Conservation (phyloP, 164 flowering plant species). For the Annona squamosa region DNA sequence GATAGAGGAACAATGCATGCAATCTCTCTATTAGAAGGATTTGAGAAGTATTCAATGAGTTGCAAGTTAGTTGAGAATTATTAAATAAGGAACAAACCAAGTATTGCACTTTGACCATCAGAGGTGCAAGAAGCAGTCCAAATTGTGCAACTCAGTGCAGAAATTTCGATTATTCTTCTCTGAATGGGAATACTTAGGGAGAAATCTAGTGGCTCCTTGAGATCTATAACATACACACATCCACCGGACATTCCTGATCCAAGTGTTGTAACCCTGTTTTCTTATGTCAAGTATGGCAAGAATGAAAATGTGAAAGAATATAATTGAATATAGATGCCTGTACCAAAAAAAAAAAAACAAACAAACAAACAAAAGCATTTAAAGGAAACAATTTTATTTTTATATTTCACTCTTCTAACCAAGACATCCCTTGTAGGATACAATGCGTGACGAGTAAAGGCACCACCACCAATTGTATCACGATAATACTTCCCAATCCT, state of each 20-base stretch:
- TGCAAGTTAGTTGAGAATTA: background rate
- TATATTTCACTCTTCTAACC: background rate
- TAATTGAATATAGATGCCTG: background rate
- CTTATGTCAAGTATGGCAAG: slow-evolving; percentile 39
- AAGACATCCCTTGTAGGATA: slow-evolving; percentile 38
- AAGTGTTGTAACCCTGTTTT: slow-evolving; percentile 61
- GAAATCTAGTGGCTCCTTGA: slow-evolving; percentile 41
- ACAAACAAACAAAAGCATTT: background rate
- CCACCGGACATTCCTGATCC: slow-evolving; percentile 70
- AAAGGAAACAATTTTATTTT: background rate
- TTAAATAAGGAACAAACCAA: slow-evolving; percentile 42
- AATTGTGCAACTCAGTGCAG: slow-evolving; percentile 51
- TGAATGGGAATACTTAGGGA: slow-evolving; percentile 12
- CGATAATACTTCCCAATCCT: slow-evolving; percentile 22
- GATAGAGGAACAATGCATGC: background rate
- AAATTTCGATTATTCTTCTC: slow-evolving; percentile 25
- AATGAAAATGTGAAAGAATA: slow-evolving; percentile 7
- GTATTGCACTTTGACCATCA: slow-evolving; percentile 38
- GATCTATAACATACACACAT: slow-evolving; percentile 41
- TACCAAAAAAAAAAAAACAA: background rate
- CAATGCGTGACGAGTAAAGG: slow-evolving; percentile 36
- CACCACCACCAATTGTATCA: slow-evolving; percentile 19
- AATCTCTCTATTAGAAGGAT: background rate
- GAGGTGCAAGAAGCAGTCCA: slow-evolving; percentile 73
- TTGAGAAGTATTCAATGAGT: background rate